Conservation (phyloP, 805 yeast species). For the Wickerhamiella brachini region DNA sequence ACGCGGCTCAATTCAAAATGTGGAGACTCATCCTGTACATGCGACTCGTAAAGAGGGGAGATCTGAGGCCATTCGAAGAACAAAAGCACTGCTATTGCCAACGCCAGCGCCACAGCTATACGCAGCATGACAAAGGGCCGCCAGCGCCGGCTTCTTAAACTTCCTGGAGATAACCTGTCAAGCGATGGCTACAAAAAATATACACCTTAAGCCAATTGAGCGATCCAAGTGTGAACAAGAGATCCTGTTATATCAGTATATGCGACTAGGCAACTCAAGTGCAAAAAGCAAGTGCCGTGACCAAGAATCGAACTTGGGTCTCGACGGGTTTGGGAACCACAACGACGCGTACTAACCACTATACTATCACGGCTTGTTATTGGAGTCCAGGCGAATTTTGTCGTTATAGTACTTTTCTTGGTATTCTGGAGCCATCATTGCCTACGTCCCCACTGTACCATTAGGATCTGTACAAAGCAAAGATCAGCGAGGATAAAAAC, state of each 20-base stretch:
- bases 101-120: neutral
- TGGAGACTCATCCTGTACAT: neutral
- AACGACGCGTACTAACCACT: slow-evolving; percentile 59
- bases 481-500: no score
- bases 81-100: neutral
- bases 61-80: neutral
- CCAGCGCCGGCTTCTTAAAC: no score
- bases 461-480: no score
- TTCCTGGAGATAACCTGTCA: no score
- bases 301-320: slow-evolving; percentile 63
- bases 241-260: no score
- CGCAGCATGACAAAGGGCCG: neutral
- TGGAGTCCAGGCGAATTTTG: neutral
- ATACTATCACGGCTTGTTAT: slow-evolving; percentile 32
- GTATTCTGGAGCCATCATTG: no score
- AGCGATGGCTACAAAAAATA: no score
- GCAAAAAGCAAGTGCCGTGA: slow-evolving; percentile 32
- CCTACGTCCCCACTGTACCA: no score
- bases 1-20: slow-evolving; percentile 4
- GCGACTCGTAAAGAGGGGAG: neutral
- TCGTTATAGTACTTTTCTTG: neutral
- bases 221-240: no score
- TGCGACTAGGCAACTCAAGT: no score
- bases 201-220: no score
- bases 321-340: slow-evolving; percentile 21